These are phyloP conservation scores for Babesia caballi DNA, from an alignment of 169 alveolate species.

Conservation along the genomic window DNA sequence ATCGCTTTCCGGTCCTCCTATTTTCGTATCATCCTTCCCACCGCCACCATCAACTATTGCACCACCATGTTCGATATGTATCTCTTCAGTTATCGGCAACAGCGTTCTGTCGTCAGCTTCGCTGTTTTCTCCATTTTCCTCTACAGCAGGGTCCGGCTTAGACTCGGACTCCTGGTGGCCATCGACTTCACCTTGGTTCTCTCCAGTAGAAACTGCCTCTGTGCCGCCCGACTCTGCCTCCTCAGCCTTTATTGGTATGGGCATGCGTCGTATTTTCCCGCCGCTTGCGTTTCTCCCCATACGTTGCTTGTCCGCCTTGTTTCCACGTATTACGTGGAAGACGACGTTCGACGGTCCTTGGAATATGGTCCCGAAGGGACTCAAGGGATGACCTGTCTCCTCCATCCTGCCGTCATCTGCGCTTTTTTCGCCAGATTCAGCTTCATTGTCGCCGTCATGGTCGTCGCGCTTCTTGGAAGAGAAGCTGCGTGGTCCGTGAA, in stretches of 20 bases:
- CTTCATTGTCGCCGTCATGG: background rate
- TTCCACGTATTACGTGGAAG: conserved; percentile 20
- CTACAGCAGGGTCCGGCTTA: background rate
- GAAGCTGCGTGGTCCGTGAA: conserved; percentile 6
- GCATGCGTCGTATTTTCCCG: conserved; percentile 47
- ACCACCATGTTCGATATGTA: background rate
- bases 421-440: background rate
- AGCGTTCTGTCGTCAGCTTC: background rate
- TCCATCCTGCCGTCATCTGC: background rate
- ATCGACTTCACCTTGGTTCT: background rate
- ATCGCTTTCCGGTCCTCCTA: conserved; percentile 16
- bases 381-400: background rate
- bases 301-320: conserved; percentile 1
- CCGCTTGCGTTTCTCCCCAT: conserved; percentile 50
- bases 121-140: background rate
- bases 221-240: background rate
- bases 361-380: background rate
- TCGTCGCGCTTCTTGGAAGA: conserved; percentile 4
- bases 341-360: conserved; percentile 6
- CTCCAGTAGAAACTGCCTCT: background rate
- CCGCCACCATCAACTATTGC: background rate
- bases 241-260: conserved; percentile 41
- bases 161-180: background rate
- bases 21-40: background rate
- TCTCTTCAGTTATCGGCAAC: background rate